Evolutionary conservation across 768 basidiomycete genomes (phyloP), one percentile per base, ranked within the genome.

Genomic region (Lactarius sanguifluus): DNA sequence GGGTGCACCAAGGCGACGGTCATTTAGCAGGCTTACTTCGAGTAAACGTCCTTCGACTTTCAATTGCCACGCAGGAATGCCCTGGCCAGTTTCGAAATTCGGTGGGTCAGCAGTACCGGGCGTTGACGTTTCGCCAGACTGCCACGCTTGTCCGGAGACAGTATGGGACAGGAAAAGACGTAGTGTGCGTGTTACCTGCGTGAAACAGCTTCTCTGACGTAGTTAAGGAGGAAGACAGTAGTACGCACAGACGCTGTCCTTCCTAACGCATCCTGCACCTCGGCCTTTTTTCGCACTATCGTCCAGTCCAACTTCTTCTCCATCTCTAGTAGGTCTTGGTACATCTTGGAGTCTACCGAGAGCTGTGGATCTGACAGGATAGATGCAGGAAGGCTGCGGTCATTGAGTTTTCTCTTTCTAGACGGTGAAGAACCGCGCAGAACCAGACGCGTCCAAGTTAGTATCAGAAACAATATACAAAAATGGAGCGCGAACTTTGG

Each of bases 281-380:
- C 95, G 12, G 89, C 89, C 71, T 84, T 86, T 77, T 96, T 96
- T 74, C 96, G 82, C 74, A 86, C 87, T 82, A 96, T 90, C 4
- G 94, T 96, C 96, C 96, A 97, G 76, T 98, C 95, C 18, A 98
- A 79, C 74, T 90, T 92, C 65, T 91, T 84, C 75, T 97, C 95
- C 86, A 92, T 92, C 70, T 91, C 89, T 32, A 95, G 76, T 47
- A 97, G 79, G 71, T 92, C 88, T 66, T 88, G 86, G 76, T 96
- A 97, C 85, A 96, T 92, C 65, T 80, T 81, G 28, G 92, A 92
- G 75, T 96, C 94, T 71, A 85, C 83, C 1, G 89, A 85, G 73
- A 92, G 92, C 58, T 88, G 86, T 20, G 89, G 86, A 70, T 86
- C 82, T 67, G 92, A 87, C 5, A 88, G 81, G 41, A 95, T 81